Evolutionary conservation across 306 rosid genomes (phyloP), one percentile per base, ranked within the genome.

Genomic region (Medicago lupulina): DNA sequence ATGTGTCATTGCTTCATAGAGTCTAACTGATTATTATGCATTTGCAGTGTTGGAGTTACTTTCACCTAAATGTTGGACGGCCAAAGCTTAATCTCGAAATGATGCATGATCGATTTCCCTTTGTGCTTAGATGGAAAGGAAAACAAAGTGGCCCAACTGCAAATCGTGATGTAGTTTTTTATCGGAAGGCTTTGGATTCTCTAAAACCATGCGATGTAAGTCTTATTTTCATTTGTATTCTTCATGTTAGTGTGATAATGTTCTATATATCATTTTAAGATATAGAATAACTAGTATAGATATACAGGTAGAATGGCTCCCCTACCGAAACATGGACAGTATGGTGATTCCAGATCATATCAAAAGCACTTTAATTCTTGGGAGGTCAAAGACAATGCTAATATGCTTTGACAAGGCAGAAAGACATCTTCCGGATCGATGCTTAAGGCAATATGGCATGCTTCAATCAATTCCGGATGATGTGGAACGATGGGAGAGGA

Each of bases 341-440:
- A 89, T 86, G 79, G 84, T 88, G 15, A 89, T 92, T 80, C 99
- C 99, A 2, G 96, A 96, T 51, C 90, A 92, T 79, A 88, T 96
- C 80, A 89, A 83, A 80, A 87, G 68, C 74, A 89, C 87, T 75
- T 77, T 96, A 81, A 83, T 80, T 61, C 79, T 92, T 76, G 97
- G 96, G 76, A 85, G 97, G 87, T 88, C 99, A 11, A 96, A 83
- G 85, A 92, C 99, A 71, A 96, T 96, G 99, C 68, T 96, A 76
- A 88, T 96, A 61, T 92, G 98, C 86, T 96, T 96, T 86, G 99
- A 96, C 87, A 96, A 96, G 91, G 99, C 99, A 12, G 99, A 96
- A 85, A 88, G 98, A 81, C 99, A 96, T 87, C 97, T 96, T 58
- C 98, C 99, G 43, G 80, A 89, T 79, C 96, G 98, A 63, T 92